A percentile compares a stretch with the other conserved stretches of the same genome.
Evolutionary conservation across 2,329 filamentous ascomycete genomes (phyloP).

Genomic region (Botrytis paeoniae): DNA sequence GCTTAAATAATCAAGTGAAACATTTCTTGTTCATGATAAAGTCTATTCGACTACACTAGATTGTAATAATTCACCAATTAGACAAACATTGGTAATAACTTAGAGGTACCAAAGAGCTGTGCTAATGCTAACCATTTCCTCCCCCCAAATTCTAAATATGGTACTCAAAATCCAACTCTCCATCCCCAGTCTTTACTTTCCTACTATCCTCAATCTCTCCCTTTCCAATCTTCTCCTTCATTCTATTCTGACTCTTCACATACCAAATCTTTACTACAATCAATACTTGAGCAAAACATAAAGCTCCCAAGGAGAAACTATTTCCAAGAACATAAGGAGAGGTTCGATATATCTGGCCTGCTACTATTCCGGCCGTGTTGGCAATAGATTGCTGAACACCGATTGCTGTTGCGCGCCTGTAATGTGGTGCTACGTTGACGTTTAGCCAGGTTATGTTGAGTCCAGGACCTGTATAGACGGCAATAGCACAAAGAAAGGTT

Average conservation of each 20-base stretch:
- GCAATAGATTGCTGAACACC: conserved; percentile 47
- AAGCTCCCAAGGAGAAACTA: conserved; percentile 28
- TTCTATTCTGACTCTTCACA: conserved; percentile 42
- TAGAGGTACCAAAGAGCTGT: neutral
- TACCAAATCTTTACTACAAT: conserved; percentile 45
- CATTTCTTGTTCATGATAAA: neutral
- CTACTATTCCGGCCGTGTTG: conserved; percentile 47
- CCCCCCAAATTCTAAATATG: conserved; percentile 33
- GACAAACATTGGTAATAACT: neutral
- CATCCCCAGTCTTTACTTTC: conserved; percentile 46
- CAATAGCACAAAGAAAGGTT: conserved; percentile 47
- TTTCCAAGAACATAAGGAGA: conserved; percentile 31
- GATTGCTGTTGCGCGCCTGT: conserved; percentile 46
- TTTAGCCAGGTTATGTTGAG: conserved; percentile 48
- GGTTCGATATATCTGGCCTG: conserved; percentile 30
- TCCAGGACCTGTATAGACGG: conserved; percentile 48
- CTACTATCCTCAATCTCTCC: conserved; percentile 46
- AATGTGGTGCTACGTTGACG: conserved; percentile 46
- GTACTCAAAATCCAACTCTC: conserved; percentile 48
- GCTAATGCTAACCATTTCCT: neutral
- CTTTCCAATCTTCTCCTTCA: conserved; percentile 41
- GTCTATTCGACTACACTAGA: neutral
- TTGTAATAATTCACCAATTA: neutral
- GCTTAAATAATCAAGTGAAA: neutral
- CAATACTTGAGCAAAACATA: conserved; percentile 31